Conservation (phyloP, 306 rosid genomes). For the Myrica gale region DNA sequence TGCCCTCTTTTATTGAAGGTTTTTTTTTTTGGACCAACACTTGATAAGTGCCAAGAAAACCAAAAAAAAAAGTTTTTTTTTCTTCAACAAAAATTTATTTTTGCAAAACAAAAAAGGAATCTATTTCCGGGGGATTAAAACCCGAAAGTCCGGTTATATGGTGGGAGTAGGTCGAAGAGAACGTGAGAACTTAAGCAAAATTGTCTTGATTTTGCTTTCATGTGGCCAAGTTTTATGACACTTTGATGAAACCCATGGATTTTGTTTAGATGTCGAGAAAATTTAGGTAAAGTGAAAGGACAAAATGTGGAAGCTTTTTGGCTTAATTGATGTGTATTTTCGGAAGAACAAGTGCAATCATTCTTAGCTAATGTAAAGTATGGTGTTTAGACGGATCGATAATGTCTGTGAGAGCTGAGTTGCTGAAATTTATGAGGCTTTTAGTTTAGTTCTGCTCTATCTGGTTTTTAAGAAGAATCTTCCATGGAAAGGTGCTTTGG, state of each 20-base stretch:
- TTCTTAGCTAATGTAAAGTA: neutral
- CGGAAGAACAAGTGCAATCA: neutral
- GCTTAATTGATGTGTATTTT: neutral
- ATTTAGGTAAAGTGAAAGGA: neutral
- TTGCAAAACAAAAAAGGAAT: neutral
- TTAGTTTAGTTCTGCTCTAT: neutral
- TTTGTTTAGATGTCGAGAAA: conserved; percentile 5
- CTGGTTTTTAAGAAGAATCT: neutral
- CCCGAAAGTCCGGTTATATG: neutral
- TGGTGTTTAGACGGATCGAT: neutral
- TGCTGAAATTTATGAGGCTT: neutral
- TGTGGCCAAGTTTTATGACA: neutral
- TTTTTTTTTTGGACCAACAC: neutral
- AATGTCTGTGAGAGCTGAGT: conserved; percentile 4
- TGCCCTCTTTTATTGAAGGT: neutral
- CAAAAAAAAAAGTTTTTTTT: neutral
- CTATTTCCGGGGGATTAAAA: neutral
- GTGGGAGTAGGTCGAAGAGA: neutral
- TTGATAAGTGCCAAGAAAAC: neutral
- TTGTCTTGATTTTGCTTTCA: neutral
- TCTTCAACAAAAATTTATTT: neutral
- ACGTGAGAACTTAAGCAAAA: neutral
- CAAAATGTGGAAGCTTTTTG: neutral
- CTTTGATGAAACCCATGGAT: neutral
- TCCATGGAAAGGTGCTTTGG: neutral